Evolutionary conservation across 176 grass and related monocot genomes (phyloP).

Genomic region (Oryza longistaminata): DNA sequence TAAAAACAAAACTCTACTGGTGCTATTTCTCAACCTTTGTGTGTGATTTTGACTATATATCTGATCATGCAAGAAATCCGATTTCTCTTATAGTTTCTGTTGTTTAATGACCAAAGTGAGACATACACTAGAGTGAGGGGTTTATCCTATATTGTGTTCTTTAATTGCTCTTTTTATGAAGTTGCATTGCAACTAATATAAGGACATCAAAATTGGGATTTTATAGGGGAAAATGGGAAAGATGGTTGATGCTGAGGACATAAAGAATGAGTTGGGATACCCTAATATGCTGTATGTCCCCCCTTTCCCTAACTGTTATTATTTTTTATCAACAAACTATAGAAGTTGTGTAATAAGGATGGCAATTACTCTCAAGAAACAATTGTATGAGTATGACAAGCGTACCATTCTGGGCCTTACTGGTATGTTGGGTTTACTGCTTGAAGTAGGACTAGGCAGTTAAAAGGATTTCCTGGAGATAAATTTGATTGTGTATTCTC

Average conservation of each 20-base stretch:
- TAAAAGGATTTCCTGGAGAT: background rate
- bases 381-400: background rate
- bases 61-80: background rate
- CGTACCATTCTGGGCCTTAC: background rate
- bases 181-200: conserved; percentile 46
- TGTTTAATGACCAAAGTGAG: background rate
- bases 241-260: conserved; percentile 72
- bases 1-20: background rate
- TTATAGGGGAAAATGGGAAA: conserved; percentile 75
- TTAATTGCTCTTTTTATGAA: conserved; percentile 21
- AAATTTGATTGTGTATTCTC: background rate
- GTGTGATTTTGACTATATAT: background rate
- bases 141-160: background rate
- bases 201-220: conserved; percentile 61
- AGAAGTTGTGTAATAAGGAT: background rate
- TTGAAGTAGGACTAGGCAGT: background rate
- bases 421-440: background rate
- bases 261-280: conserved; percentile 41
- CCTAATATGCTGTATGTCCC: conserved; percentile 62
- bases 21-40: background rate
- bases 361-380: background rate
- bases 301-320: conserved; percentile 38
- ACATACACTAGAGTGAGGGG: background rate
- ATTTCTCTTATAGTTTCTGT: background rate
- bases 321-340: conserved; percentile 27